A percentile compares a stretch with the other conserved stretches of the same genome.
Evolutionary conservation across 352 stramenopile genomes (phyloP).

Genomic region (Pythium rishiriense): DNA sequence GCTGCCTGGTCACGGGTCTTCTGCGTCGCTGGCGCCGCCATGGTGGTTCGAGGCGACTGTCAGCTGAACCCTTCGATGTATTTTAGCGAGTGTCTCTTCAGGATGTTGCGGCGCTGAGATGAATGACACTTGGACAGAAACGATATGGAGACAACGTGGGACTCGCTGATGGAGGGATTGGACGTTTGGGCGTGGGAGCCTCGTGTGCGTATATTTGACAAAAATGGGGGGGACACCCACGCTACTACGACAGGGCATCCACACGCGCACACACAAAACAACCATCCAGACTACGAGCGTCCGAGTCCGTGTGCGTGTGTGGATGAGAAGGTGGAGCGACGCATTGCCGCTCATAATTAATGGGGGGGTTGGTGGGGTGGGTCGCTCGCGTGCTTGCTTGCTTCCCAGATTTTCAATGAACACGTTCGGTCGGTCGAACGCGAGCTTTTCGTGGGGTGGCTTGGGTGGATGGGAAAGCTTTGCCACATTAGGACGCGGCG

Average conservation of each 20-base stretch:
- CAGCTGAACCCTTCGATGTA: too few relatives aligned
- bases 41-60: background rate
- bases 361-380: constrained; percentile 10
- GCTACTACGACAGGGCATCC: background rate
- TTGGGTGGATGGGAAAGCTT: background rate
- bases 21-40: constrained; percentile 17
- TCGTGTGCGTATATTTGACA: too few relatives aligned
- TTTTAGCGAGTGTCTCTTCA: constrained; percentile 7
- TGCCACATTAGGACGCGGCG: background rate
- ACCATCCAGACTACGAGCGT: background rate
- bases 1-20: constrained; percentile 45
- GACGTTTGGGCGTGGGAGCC: background rate
- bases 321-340: background rate
- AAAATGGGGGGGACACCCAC: too few relatives aligned
- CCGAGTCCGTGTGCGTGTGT: background rate
- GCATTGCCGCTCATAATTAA: constrained; percentile 27
- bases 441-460: background rate
- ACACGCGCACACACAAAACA: background rate
- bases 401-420: too few relatives aligned
- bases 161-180: too few relatives aligned
- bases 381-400: too few relatives aligned
- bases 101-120: too few relatives aligned
- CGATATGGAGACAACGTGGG: background rate
- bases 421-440: too few relatives aligned
- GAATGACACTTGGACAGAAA: too few relatives aligned